These are phyloP conservation scores for Malassezia yamatoensis DNA, from an alignment of 1,284 basidiomycete genomes.

Conservation along the genomic window DNA sequence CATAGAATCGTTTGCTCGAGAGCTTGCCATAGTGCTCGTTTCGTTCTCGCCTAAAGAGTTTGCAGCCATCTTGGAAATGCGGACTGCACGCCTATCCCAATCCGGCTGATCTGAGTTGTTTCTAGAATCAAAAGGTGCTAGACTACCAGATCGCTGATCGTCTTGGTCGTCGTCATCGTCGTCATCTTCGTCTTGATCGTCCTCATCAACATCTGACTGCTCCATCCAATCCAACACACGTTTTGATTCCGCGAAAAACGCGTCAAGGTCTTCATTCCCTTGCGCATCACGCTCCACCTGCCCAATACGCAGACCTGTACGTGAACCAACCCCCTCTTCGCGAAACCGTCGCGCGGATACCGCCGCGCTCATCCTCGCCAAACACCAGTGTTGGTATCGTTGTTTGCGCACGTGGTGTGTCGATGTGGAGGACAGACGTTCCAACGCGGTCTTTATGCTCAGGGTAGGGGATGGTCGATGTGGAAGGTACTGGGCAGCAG, in stretches of 20 bases:
- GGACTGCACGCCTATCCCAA: conserved; percentile 11
- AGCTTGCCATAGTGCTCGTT: conserved; percentile 1
- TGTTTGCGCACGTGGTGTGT: conserved; percentile 12
- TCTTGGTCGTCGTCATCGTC: not conserved
- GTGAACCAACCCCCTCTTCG: conserved; percentile 37
- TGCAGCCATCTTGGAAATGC: conserved; percentile 19
- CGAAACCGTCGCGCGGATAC: conserved; percentile 31
- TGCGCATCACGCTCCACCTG: conserved; percentile 55
- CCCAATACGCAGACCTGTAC: conserved; percentile 40
- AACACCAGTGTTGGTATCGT: not conserved
- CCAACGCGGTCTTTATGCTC: no score
- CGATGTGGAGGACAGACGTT: not conserved
- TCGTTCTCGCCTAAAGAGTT: not conserved
- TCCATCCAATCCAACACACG: conserved; percentile 40
- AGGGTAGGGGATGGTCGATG: no score
- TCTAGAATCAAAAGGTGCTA: not conserved
- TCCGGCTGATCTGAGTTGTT: not conserved
- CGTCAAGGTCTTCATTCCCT: conserved; percentile 51
- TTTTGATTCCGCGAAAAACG: conserved; percentile 40
- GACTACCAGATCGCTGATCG: no score
- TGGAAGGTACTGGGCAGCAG: no score
- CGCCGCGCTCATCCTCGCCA: conserved; percentile 7
- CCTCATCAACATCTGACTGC: conserved; percentile 53
- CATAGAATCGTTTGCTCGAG: conserved; percentile 12
- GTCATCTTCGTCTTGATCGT: conserved; percentile 23